Percentiles rank a stretch among this genome's conserved stretches.
Evolutionary conservation across 2,329 filamentous ascomycete species (phyloP).

Genomic region (Botrytis elliptica): DNA sequence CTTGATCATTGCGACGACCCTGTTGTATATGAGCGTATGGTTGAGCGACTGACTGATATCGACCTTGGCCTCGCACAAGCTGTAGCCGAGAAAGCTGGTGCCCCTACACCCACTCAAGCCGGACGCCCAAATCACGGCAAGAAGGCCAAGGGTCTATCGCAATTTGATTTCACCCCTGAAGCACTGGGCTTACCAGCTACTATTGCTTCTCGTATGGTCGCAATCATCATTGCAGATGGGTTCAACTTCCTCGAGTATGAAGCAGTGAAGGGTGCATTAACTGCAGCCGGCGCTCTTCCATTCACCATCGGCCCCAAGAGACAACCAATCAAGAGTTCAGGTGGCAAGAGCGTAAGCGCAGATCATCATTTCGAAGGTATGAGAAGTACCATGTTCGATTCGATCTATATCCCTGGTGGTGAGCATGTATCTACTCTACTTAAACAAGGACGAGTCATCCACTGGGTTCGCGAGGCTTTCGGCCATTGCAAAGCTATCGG

Average conservation of each 20-base stretch:
- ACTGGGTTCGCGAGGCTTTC: slow-evolving; percentile 79
- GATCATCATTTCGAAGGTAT: slow-evolving; percentile 80
- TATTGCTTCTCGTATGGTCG: slow-evolving; percentile 69
- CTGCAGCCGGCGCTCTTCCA: slow-evolving; percentile 62
- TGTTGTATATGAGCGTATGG: slow-evolving; percentile 70
- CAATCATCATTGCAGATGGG: slow-evolving; percentile 75
- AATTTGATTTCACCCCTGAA: slow-evolving; percentile 63
- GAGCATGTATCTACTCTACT: slow-evolving; percentile 60
- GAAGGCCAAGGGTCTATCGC: slow-evolving; percentile 65
- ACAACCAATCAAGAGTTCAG: slow-evolving; percentile 52
- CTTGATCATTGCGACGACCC: slow-evolving; percentile 81
- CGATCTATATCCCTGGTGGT: slow-evolving; percentile 74
- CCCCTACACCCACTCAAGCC: slow-evolving; percentile 53
- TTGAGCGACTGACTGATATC: slow-evolving; percentile 67
- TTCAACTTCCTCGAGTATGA: slow-evolving; percentile 67
- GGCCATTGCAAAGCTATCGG: slow-evolving; percentile 79
- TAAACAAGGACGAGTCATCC: slow-evolving; percentile 68
- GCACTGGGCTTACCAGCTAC: slow-evolving; percentile 51
- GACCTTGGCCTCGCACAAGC: slow-evolving; percentile 66
- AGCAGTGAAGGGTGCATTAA: slow-evolving; percentile 62
- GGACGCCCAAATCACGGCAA: slow-evolving; percentile 62
- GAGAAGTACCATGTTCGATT: slow-evolving; percentile 79
- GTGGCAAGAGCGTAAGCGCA: slow-evolving; percentile 55
- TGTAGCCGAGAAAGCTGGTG: slow-evolving; percentile 70
- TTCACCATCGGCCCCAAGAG: slow-evolving; percentile 71